phyloP scores from a whole-genome alignment of 2,329 filamentous ascomycete genomes.

The Phialocephala sp. region DNA sequence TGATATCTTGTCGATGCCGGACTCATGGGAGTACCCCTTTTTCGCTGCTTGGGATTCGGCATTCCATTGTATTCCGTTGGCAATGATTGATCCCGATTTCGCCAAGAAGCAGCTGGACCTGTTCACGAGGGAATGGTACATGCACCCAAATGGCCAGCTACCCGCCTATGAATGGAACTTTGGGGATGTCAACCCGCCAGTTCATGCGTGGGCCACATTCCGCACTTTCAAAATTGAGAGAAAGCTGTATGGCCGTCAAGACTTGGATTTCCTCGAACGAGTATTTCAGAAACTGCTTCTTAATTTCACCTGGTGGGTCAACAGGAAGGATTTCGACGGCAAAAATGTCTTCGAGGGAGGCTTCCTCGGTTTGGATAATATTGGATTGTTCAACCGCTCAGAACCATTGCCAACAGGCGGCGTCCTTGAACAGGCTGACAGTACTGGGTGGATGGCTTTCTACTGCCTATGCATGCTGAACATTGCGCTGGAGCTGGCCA shows the following conservation, averaged over 20 bases:
- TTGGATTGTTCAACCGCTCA: slow-evolving; percentile 95
- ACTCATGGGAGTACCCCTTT: slow-evolving; percentile 98
- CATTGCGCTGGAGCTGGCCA: slow-evolving; percentile 92
- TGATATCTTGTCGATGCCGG: slow-evolving; percentile 95
- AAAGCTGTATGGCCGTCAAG: slow-evolving; percentile 93
- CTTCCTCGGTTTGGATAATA: slow-evolving; percentile 95
- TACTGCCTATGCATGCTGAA: slow-evolving; percentile 97
- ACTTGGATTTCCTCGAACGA: slow-evolving; percentile 92
- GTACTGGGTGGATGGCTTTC: slow-evolving; percentile 98
- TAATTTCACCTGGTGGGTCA: slow-evolving; percentile 99
- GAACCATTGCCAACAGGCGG: slow-evolving; percentile 94
- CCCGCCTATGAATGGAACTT: slow-evolving; percentile 98
- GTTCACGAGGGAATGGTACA: slow-evolving; percentile 98
- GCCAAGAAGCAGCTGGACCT: slow-evolving; percentile 97
- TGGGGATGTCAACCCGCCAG: slow-evolving; percentile 93
- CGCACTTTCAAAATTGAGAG: slow-evolving; percentile 97
- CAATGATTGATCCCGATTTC: slow-evolving; percentile 98
- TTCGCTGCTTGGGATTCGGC: slow-evolving; percentile 97
- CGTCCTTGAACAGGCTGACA: slow-evolving; percentile 93
- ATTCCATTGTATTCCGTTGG: slow-evolving; percentile 93
- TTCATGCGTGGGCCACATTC: slow-evolving; percentile 96
- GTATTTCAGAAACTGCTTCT: slow-evolving; percentile 95
- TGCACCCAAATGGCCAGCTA: slow-evolving; percentile 94
- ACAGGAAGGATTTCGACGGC: slow-evolving; percentile 90
- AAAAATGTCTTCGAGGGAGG: slow-evolving; percentile 98